These are phyloP conservation scores for Backusella tarrabulga DNA, from an alignment of 192 early-diverging fungal genomes.

Conservation along the genomic window DNA sequence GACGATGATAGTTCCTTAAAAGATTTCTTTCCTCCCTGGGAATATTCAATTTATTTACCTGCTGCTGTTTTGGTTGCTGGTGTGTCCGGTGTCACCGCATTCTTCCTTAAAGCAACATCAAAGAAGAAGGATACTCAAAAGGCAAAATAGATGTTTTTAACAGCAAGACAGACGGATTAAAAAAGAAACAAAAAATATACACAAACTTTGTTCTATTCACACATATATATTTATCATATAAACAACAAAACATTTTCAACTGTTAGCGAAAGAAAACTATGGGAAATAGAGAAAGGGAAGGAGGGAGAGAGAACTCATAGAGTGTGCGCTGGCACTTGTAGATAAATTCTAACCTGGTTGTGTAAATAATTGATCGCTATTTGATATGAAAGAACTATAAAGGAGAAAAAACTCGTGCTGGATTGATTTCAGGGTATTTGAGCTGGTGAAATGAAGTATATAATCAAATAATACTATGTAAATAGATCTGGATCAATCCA, in stretches of 20 bases:
- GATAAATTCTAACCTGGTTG: too few species aligned
- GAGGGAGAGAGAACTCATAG: background rate
- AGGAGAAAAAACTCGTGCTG: too few species aligned
- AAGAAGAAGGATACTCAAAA: conserved; percentile 46
- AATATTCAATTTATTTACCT: conserved; percentile 87
- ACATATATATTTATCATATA: background rate
- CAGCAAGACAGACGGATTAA: background rate
- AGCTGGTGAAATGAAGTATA: too few species aligned
- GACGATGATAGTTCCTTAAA: conserved; percentile 73
- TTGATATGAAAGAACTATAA: too few species aligned
- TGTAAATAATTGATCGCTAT: too few species aligned
- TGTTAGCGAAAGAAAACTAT: background rate
- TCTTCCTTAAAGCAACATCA: conserved; percentile 85
- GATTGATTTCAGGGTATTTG: too few species aligned
- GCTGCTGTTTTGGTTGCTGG: conserved; percentile 79
- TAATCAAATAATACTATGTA: too few species aligned
- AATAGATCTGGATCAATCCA: too few species aligned
- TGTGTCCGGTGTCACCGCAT: conserved; percentile 70
- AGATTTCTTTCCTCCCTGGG: conserved; percentile 74
- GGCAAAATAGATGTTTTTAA: conserved; percentile 12
- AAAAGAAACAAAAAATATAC: background rate
- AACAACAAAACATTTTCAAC: background rate
- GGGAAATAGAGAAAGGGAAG: background rate
- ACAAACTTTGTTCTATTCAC: background rate
- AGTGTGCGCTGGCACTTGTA: too few species aligned